Evolutionary conservation across 2,329 filamentous ascomycete genomes (phyloP).

Genomic region (Cladophialophora carrionii): DNA sequence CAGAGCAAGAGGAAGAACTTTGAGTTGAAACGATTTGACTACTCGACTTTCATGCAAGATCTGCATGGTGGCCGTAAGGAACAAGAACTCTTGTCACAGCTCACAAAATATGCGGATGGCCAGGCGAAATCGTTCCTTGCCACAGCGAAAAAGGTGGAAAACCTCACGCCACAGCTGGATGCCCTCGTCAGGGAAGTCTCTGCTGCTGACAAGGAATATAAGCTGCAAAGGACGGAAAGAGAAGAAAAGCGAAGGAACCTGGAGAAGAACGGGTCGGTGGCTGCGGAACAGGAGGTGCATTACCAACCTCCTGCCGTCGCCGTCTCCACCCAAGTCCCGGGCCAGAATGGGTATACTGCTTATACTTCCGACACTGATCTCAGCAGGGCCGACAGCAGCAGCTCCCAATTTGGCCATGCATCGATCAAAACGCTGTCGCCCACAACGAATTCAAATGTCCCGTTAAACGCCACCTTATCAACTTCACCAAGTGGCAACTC

Average conservation of each 20-base stretch:
- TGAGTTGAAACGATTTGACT: conserved; percentile 96
- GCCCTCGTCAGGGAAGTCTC: conserved; percentile 86
- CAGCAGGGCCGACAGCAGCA: conserved; percentile 72
- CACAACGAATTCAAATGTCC: conserved; percentile 41
- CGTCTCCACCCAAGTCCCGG: conserved; percentile 40
- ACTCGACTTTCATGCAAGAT: conserved; percentile 98
- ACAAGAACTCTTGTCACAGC: conserved; percentile 90
- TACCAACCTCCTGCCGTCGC: conserved; percentile 49
- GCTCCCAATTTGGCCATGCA: conserved; percentile 64
- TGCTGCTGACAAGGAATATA: conserved; percentile 93
- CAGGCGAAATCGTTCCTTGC: conserved; percentile 82
- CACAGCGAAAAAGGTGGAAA: conserved; percentile 84
- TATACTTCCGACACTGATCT: conserved; percentile 69
- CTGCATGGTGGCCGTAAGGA: conserved; percentile 98
- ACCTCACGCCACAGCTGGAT: conserved; percentile 83
- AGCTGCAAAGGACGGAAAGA: conserved; percentile 89
- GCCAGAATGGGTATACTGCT: conserved; percentile 52
- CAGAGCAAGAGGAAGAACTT: conserved; percentile 92
- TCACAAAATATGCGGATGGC: conserved; percentile 90
- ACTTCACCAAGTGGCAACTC: conserved; percentile 46
- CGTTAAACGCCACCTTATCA: conserved; percentile 42
- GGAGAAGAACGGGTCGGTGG: conserved; percentile 74
- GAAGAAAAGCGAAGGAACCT: conserved; percentile 90
- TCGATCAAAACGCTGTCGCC: conserved; percentile 45
- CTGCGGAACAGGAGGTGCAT: conserved; percentile 71